These are phyloP conservation scores for Coniosporium apollinis DNA, from an alignment of 495 filamentous ascomycete species.

Conservation along the genomic window DNA sequence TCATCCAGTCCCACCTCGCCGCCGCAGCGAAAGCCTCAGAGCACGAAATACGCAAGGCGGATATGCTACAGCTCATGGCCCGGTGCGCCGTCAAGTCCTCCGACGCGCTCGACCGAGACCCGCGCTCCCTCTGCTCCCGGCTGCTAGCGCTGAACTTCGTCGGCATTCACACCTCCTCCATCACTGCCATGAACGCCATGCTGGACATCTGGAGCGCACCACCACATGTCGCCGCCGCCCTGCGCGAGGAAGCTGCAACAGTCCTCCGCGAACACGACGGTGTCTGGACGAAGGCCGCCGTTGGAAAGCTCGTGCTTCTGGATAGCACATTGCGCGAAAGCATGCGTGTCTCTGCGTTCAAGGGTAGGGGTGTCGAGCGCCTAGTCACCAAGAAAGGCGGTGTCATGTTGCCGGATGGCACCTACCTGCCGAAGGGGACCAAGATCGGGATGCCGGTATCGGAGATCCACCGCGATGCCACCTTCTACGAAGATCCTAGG, in stretches of 20 bases:
- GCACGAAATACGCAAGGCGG: no score
- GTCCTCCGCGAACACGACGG: slow-evolving; percentile 2
- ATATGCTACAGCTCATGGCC: not conserved
- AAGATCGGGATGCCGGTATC: slow-evolving; percentile 25
- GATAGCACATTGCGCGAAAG: slow-evolving; percentile 29
- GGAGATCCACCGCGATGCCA: slow-evolving; percentile 24
- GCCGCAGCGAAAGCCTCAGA: not conserved
- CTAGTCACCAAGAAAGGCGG: slow-evolving; percentile 25
- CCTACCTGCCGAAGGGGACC: slow-evolving; percentile 20
- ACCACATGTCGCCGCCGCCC: not conserved
- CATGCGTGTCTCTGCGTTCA: slow-evolving; percentile 26
- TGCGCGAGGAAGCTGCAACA: slow-evolving; percentile 2
- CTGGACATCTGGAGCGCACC: slow-evolving; percentile 1
- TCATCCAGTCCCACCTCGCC: slow-evolving; percentile 1
- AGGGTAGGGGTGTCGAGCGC: slow-evolving; percentile 24
- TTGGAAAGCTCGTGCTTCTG: slow-evolving; percentile 21
- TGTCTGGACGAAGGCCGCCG: slow-evolving; percentile 4
- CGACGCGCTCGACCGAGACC: not conserved
- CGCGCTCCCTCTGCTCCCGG: not conserved
- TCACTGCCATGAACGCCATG: slow-evolving; percentile 1
- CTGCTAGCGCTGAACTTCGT: slow-evolving; percentile 6
- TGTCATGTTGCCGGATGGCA: slow-evolving; percentile 21
- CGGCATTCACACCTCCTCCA: slow-evolving; percentile 2
- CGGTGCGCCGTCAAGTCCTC: not conserved
- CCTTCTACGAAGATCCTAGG: slow-evolving; percentile 16